Evolutionary conservation across 257 asterid genomes (phyloP).

Genomic region (Solanum piurae): DNA sequence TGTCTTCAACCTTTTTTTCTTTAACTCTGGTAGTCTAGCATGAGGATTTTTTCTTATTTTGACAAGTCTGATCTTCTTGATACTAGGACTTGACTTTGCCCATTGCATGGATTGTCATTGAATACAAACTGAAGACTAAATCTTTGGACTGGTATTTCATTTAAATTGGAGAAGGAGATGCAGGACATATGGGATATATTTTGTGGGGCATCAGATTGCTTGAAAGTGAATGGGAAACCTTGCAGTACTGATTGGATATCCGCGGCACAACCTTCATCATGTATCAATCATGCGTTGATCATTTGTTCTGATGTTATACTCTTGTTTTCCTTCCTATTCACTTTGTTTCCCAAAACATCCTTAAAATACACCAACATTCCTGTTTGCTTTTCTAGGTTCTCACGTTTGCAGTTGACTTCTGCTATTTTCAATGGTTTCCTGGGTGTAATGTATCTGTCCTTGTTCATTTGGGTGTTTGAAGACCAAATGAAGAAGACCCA

Average conservation of each 20-base stretch:
- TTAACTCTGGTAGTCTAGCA: neutral
- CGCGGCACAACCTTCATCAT: conserved; percentile 36
- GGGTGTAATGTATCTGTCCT: conserved; percentile 30
- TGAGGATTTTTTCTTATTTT: neutral
- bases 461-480: conserved; percentile 54
- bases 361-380: conserved; percentile 18
- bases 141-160: neutral
- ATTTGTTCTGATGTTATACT: conserved; percentile 48
- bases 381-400: conserved; percentile 9
- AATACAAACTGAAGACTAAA: neutral
- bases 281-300: conserved; percentile 32
- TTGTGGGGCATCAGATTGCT: conserved; percentile 22
- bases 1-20: neutral
- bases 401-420: conserved; percentile 43
- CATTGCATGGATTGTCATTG: neutral
- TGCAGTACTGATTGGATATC: conserved; percentile 28
- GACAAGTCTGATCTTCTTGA: neutral
- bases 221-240: neutral
- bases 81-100: conserved; percentile 2
- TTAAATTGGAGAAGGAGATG: conserved; percentile 25
- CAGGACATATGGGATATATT: conserved; percentile 41
- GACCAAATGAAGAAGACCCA: conserved; percentile 25
- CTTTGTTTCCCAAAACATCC: neutral
- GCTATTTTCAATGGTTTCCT: conserved; percentile 51
- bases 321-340: conserved; percentile 30